phyloP scores from a whole-genome alignment of 768 basidiomycete species.

The Coprinellus aureogranulatus region DNA sequence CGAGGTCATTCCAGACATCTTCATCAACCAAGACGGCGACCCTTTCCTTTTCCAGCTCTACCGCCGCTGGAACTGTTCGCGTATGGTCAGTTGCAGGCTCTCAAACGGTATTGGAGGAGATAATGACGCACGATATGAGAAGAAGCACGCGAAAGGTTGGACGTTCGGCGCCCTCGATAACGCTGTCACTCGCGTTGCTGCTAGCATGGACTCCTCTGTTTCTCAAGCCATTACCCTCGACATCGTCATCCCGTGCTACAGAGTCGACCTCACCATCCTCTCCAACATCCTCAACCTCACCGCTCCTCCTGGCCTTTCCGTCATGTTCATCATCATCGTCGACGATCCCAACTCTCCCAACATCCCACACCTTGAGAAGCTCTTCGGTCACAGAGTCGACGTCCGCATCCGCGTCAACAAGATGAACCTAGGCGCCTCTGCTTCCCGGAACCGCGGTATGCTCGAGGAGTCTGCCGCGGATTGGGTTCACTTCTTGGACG shows the following conservation, averaged over 20 bases:
- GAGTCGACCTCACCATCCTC: conserved; percentile 46
- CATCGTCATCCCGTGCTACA: conserved; percentile 55
- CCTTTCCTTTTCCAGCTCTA: conserved; percentile 61
- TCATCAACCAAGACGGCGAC: conserved; percentile 60
- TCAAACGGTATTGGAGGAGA: conserved; percentile 48
- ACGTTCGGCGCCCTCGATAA: conserved; percentile 44
- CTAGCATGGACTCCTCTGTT: conserved; percentile 9
- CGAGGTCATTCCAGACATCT: conserved; percentile 46
- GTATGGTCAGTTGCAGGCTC: conserved; percentile 42
- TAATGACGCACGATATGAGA: conserved; percentile 43
- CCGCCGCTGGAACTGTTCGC: conserved; percentile 51
- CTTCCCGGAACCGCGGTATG: conserved; percentile 54
- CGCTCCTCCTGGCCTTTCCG: conserved; percentile 39
- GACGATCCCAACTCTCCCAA: conserved; percentile 49
- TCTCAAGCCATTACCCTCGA: conserved; percentile 47
- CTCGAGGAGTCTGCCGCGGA: conserved; percentile 50
- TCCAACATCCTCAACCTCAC: conserved; percentile 43
- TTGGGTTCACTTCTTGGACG: conserved; percentile 61
- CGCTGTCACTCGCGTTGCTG: conserved; percentile 31
- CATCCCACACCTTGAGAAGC: conserved; percentile 35
- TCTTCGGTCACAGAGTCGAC: conserved; percentile 43
- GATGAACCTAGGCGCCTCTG: conserved; percentile 49
- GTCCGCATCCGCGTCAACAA: conserved; percentile 53
- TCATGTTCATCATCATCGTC: conserved; percentile 58
- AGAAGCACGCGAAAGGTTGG: conserved; percentile 45